These are phyloP conservation scores for Monosporascus sp. DNA, from an alignment of 2,329 filamentous ascomycete species.

Conservation along the genomic window DNA sequence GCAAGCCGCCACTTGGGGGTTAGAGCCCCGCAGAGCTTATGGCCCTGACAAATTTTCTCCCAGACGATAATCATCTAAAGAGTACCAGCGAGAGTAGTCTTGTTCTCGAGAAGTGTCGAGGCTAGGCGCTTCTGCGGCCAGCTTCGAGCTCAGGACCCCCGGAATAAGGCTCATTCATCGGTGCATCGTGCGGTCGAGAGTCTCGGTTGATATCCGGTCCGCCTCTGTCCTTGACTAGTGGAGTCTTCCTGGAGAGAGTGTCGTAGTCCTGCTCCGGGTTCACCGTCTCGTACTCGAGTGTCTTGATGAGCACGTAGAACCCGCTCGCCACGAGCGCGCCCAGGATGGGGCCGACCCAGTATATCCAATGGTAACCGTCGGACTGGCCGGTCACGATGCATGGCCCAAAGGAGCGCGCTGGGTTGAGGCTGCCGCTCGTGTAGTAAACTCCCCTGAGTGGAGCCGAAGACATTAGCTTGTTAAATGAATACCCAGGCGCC, in stretches of 20 bases:
- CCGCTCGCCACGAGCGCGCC: slow-evolving; percentile 34
- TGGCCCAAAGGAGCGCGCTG: slow-evolving; percentile 32
- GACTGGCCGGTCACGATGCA: slow-evolving; percentile 32
- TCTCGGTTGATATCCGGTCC: background rate
- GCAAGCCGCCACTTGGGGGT: too few species aligned
- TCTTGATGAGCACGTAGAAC: slow-evolving; percentile 36
- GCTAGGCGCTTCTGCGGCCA: background rate
- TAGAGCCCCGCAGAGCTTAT: too few species aligned
- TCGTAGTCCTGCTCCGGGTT: slow-evolving; percentile 30
- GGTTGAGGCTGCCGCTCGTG: slow-evolving; percentile 35
- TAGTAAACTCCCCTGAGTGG: slow-evolving; percentile 29
- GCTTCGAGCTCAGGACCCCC: background rate
- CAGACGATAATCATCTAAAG: too few species aligned
- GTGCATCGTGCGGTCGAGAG: background rate
- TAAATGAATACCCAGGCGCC: too few species aligned
- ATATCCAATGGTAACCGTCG: slow-evolving; percentile 35
- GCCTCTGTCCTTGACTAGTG: background rate
- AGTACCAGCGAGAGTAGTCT: too few species aligned
- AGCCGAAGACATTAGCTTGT: background rate
- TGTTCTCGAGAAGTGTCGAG: too few species aligned
- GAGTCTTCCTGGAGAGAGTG: background rate
- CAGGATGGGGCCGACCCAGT: slow-evolving; percentile 37
- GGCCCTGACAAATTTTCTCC: too few species aligned
- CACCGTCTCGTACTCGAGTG: slow-evolving; percentile 34
- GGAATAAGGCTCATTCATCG: background rate